Evolutionary conservation across 2,329 filamentous ascomycete genomes (phyloP), one percentile per base, ranked within the genome.

Genomic region (Fusarium sp.): DNA sequence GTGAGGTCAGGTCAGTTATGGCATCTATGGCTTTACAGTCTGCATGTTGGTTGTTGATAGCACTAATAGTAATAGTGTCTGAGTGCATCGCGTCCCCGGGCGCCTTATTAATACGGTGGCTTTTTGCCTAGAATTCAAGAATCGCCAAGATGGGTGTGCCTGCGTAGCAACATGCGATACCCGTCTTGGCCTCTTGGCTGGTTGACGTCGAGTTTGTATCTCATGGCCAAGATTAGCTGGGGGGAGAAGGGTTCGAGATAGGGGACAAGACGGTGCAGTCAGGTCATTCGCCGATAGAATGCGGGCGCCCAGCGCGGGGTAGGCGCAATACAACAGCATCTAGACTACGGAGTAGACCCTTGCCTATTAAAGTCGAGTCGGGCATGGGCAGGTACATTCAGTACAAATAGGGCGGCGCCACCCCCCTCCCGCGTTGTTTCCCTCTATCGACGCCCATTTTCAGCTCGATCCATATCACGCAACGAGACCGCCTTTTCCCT

Each of bases 241-340:
- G 27, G 41, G 27, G 41, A 44, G 41, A 23, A 23, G 11, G 15
- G 44, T 48, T 48, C 23, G n/a, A 48, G 27, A 9, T 41, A 16
- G 41, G 11, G 23, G 23, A 23, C 23, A 23, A 23, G 23, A 23
- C 23, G 23, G 23, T 23, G 23, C 27, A 47, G 10, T 16, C 44
- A 47, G 44, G 23, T 31, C 44, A 47, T 47, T 18, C 7, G 28
- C 46, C 36, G 46, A 48, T 34, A 27, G 10, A 54, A n/a, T 60
- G 65, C 48, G 65, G 64, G 58, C 53, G 53, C 23, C 52, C 39
- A 55, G 58, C 65, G 65, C 63, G 65, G 65, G 64, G 65, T 65
- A 47, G 31, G 41, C 23, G 23, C 23, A 23, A 23, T 23, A 23
- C 23, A 54, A 48, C 53, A 64, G 44, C 46, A 65, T 65, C 11